These are phyloP conservation scores for Nemania sp. DNA, from an alignment of 2,329 filamentous ascomycete species.

Conservation along the genomic window DNA sequence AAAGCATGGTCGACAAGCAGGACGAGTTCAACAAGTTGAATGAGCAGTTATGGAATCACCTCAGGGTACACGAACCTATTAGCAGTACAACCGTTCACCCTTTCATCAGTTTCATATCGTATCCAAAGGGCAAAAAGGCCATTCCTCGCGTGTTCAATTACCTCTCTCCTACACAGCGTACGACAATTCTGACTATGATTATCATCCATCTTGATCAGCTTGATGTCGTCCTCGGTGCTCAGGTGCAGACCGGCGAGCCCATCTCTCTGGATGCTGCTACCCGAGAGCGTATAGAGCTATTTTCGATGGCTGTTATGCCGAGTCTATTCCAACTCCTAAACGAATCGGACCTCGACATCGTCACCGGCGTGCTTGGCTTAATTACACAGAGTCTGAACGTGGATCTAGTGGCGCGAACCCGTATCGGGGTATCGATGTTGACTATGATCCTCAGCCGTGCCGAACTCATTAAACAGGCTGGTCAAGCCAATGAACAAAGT, in stretches of 20 bases:
- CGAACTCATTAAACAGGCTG: conserved; percentile 86
- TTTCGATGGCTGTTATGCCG: conserved; percentile 85
- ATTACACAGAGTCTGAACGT: conserved; percentile 82
- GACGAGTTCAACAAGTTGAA: conserved; percentile 86
- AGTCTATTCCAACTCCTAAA: conserved; percentile 88
- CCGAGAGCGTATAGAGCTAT: conserved; percentile 91
- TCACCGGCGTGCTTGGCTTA: conserved; percentile 85
- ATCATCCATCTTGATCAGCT: conserved; percentile 90
- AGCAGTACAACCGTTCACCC: conserved; percentile 78
- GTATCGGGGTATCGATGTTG: conserved; percentile 85
- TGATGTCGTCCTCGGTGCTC: conserved; percentile 83
- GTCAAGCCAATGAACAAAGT: conserved; percentile 69
- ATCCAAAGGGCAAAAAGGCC: conserved; percentile 93
- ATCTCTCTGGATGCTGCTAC: conserved; percentile 72
- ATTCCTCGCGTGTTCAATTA: conserved; percentile 95
- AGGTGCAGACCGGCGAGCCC: conserved; percentile 72
- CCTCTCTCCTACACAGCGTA: conserved; percentile 88
- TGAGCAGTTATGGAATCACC: conserved; percentile 77
- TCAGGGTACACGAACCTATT: conserved; percentile 94
- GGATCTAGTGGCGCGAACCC: conserved; percentile 80
- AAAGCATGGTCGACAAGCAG: conserved; percentile 72
- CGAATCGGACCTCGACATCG: conserved; percentile 87
- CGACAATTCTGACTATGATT: conserved; percentile 94
- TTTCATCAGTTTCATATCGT: conserved; percentile 94
- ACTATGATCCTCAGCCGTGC: conserved; percentile 94